Conservation (phyloP, 495 filamentous ascomycete species). For the Penicillium bovifimosum region DNA sequence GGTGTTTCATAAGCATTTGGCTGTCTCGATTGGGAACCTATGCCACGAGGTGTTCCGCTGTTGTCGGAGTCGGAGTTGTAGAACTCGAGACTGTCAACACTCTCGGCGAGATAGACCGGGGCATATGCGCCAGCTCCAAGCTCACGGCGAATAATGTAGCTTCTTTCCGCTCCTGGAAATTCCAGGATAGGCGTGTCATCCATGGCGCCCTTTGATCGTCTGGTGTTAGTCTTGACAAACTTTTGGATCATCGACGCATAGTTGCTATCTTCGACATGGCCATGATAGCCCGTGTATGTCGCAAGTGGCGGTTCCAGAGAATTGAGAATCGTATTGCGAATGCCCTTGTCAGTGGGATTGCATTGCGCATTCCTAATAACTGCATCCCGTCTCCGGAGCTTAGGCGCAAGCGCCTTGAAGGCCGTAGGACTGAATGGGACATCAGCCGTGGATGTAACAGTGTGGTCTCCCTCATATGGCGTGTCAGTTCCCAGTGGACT, state of each 20-base stretch:
- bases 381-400: slow-evolving; percentile 38
- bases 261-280: slow-evolving; percentile 54
- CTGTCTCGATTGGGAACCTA: slow-evolving; percentile 12
- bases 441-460: slow-evolving; percentile 32
- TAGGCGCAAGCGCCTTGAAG: slow-evolving; percentile 39
- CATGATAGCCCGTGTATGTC: slow-evolving; percentile 71
- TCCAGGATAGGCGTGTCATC: slow-evolving; percentile 57
- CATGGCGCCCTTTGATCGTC: slow-evolving; percentile 50
- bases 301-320: slow-evolving; percentile 63
- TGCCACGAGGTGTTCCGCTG: slow-evolving; percentile 24
- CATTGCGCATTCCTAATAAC: slow-evolving; percentile 78
- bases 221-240: slow-evolving; percentile 62
- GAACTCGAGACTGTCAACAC: slow-evolving; percentile 44
- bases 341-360: slow-evolving; percentile 74
- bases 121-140: slow-evolving; percentile 91
- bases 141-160: slow-evolving; percentile 78
- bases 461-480: slow-evolving; percentile 27
- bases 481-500: slow-evolving; percentile 28
- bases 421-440: slow-evolving; percentile 41
- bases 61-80: slow-evolving; percentile 44
- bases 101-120: slow-evolving; percentile 87
- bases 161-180: slow-evolving; percentile 52
- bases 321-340: slow-evolving; percentile 68
- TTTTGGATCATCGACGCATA: slow-evolving; percentile 70
- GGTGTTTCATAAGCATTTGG: slow-evolving; percentile 18